These are phyloP conservation scores for Suillus decipiens DNA, from an alignment of 768 basidiomycete species.

Conservation along the genomic window DNA sequence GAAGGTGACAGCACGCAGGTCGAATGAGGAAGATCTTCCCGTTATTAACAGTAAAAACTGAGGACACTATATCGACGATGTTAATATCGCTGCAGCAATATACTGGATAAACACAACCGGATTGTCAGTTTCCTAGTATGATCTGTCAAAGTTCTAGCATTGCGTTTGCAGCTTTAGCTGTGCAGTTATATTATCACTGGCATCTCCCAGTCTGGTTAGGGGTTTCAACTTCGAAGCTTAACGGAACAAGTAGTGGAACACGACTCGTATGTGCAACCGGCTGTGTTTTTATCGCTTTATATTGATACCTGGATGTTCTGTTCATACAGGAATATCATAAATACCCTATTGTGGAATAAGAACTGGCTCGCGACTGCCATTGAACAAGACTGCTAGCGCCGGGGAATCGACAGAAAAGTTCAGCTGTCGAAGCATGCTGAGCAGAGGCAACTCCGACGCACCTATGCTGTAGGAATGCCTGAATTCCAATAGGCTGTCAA, in stretches of 20 bases:
- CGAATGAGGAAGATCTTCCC: constrained; percentile 46
- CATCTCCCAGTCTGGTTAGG: not conserved
- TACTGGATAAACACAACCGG: not conserved
- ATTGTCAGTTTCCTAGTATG: not conserved
- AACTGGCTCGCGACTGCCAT: not conserved
- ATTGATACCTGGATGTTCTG: not conserved
- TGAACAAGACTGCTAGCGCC: not conserved
- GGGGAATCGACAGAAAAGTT: not conserved
- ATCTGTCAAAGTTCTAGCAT: not conserved
- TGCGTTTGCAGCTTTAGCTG: not conserved
- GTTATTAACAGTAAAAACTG: not conserved
- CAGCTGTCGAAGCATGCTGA: not conserved
- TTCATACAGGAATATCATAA: constrained; percentile 2
- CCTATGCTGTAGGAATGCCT: not conserved
- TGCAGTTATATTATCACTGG: not conserved
- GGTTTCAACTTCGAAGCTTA: not conserved
- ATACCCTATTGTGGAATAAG: not conserved
- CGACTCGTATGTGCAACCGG: not conserved
- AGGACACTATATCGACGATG: not conserved
- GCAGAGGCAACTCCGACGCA: not conserved
- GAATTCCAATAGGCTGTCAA: not conserved
- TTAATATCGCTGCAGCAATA: constrained; percentile 1
- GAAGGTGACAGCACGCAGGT: constrained; percentile 61
- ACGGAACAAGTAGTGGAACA: not conserved
- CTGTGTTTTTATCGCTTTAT: not conserved